phyloP scores from a whole-genome alignment of 31 red algal genomes.

The Asparagopsis taxiformis region DNA sequence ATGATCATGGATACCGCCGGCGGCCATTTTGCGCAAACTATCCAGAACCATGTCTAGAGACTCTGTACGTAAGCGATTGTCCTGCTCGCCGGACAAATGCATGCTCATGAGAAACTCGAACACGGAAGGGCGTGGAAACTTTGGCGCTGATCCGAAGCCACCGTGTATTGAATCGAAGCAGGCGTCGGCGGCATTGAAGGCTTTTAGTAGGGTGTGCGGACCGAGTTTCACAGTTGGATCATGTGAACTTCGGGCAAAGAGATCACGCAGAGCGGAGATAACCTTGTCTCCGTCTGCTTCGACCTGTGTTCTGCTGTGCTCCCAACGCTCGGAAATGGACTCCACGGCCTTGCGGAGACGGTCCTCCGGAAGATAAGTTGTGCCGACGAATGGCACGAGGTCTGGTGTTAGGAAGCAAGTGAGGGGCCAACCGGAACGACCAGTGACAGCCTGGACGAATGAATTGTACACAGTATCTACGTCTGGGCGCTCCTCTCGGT shows the following conservation, averaged over 20 bases:
- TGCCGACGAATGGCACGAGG: slow-evolving; percentile 68
- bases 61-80: slow-evolving; percentile 43
- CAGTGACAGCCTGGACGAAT: slow-evolving; percentile 66
- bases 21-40: slow-evolving; percentile 73
- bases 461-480: slow-evolving; percentile 86
- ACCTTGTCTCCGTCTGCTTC: slow-evolving; percentile 60
- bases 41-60: slow-evolving; percentile 72
- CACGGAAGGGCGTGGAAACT: slow-evolving; percentile 76
- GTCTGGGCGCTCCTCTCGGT: slow-evolving; percentile 90
- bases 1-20: slow-evolving; percentile 86
- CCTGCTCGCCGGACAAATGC: slow-evolving; percentile 29
- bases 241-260: slow-evolving; percentile 21
- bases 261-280: slow-evolving; percentile 44
- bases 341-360: slow-evolving; percentile 36
- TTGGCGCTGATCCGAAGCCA: slow-evolving; percentile 84
- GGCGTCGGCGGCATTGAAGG: slow-evolving; percentile 47
- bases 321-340: slow-evolving; percentile 67
- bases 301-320: slow-evolving; percentile 32
- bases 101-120: slow-evolving; percentile 75
- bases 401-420: slow-evolving; percentile 70
- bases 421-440: slow-evolving; percentile 80
- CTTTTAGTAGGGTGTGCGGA: slow-evolving; percentile 21
- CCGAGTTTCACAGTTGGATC: not conserved
- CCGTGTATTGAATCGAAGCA: slow-evolving; percentile 82
- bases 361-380: slow-evolving; percentile 82